Base-by-base conservation (phyloP, 2,329 filamentous ascomycete species). In the Pseudogymnoascus sp. region DNA sequence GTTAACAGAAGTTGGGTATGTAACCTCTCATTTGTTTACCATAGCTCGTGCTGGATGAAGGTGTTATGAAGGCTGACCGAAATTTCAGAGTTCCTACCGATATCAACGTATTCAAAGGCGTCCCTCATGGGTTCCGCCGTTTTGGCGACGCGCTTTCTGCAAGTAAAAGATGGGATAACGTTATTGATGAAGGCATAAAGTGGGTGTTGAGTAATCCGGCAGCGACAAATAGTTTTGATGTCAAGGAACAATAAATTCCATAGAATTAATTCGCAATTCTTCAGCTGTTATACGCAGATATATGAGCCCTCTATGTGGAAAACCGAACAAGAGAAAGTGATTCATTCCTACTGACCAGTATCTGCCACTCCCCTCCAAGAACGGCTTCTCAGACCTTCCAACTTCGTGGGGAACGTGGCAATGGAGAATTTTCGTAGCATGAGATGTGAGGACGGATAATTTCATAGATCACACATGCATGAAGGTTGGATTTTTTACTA, bases 41-140 rank as follows among this genome's bases (percentile, higher is more conserved):
- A 14, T 46, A 21, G 4, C 28, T 18, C 12, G 11, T 21, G 4
- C 7, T 62, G 64, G 23, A 23, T 43, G 3, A 18, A 12, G 40
- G 12, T 61, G 9, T 53, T 9, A 16, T 16, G 2, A 56, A 4
- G 16, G 49, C 49, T 56, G 11, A 56, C 49, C 16, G 1, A 56
- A 34, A 34, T 7, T 56, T 4, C 3, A 80, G 78, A 0, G 79
- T 84, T 0, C 77, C 81, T 0, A 82, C 80, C 0, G 72, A 81
- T 62, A 70, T 79, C 0, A 72, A 77, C 63, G 65, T 84, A 0
- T 84, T 83, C 69, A 76, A 73, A 25, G 82, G 82, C 0, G 70
- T 84, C 0, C 83, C 83, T 0, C 83, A 85, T 71, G 79, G 78
- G 0, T 83, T 83, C 16, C 28, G 49, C n/a, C 65, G 70, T 0